A percentile compares a stretch with the other conserved stretches of the same genome.
phyloP scores from a whole-genome alignment of 768 basidiomycete genomes.

The Tylopilus felleus region DNA sequence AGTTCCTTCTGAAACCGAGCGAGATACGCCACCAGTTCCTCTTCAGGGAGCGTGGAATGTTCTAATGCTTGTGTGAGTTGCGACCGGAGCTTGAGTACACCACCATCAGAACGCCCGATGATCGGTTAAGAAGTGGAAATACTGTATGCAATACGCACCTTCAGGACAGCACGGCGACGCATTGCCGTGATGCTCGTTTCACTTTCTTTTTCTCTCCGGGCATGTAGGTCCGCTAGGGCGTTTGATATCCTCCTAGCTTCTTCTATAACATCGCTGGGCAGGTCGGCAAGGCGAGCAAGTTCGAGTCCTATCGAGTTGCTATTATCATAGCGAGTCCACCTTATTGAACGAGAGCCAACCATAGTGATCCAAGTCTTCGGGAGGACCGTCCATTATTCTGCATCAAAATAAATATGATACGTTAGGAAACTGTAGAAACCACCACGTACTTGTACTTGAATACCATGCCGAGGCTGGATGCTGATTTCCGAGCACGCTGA shows the following conservation, averaged over 20 bases:
- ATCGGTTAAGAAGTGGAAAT: neutral
- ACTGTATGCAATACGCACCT: constrained; percentile 44
- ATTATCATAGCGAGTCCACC: neutral
- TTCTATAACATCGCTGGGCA: constrained; percentile 67
- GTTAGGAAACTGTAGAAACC: neutral
- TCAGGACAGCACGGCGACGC: constrained; percentile 65
- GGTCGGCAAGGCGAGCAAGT: constrained; percentile 81
- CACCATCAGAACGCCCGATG: neutral
- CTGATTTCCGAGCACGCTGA: constrained; percentile 54
- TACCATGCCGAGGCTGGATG: constrained; percentile 59
- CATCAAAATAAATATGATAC: neutral
- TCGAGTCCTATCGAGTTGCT: constrained; percentile 64
- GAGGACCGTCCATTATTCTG: constrained; percentile 73
- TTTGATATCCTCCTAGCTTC: constrained; percentile 63
- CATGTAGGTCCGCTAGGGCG: constrained; percentile 55
- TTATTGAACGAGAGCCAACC: constrained; percentile 41
- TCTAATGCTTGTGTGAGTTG: constrained; percentile 73
- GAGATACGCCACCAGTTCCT: constrained; percentile 64
- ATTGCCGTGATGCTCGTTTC: constrained; percentile 53
- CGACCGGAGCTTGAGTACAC: constrained; percentile 56
- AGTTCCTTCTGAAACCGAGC: constrained; percentile 69
- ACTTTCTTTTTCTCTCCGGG: constrained; percentile 57
- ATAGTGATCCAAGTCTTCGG: constrained; percentile 65
- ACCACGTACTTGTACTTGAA: constrained; percentile 72
- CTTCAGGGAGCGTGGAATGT: constrained; percentile 69